These are phyloP conservation scores for Porphyrellus cyaneotinctus DNA, from an alignment of 768 basidiomycete genomes.

Conservation along the genomic window DNA sequence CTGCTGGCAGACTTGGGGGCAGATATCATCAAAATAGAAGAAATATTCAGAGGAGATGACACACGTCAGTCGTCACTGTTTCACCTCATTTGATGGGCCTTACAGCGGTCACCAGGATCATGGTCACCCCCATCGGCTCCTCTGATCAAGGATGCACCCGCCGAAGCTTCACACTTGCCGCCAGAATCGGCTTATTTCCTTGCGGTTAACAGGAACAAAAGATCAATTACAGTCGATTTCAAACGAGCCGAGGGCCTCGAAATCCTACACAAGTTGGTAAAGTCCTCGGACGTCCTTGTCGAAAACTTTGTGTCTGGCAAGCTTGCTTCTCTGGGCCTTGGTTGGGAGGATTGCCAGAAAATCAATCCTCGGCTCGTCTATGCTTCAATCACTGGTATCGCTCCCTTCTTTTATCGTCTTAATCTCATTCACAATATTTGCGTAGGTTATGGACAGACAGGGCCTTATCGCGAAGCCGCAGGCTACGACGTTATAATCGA, in stretches of 20 bases:
- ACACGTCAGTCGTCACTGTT: slow-evolving; percentile 55
- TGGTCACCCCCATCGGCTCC: slow-evolving; percentile 66
- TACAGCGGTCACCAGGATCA: slow-evolving; percentile 41
- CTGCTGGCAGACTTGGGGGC: slow-evolving; percentile 89
- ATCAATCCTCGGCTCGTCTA: slow-evolving; percentile 84
- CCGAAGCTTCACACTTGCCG: slow-evolving; percentile 60
- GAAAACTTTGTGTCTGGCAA: slow-evolving; percentile 90
- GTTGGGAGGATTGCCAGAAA: slow-evolving; percentile 74
- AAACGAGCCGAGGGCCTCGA: slow-evolving; percentile 74
- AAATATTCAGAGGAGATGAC: slow-evolving; percentile 79
- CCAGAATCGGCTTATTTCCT: slow-evolving; percentile 94
- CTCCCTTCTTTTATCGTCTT: not conserved
- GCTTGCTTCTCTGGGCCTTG: slow-evolving; percentile 77
- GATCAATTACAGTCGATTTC: slow-evolving; percentile 86
- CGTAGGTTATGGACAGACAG: slow-evolving; percentile 80
- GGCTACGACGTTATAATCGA: slow-evolving; percentile 89
- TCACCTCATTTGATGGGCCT: slow-evolving; percentile 12
- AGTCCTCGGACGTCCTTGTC: slow-evolving; percentile 77
- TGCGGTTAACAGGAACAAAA: slow-evolving; percentile 83
- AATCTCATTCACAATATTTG: not conserved
- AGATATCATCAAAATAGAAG: slow-evolving; percentile 91
- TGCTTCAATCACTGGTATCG: slow-evolving; percentile 79
- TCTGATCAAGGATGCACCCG: slow-evolving; percentile 43
- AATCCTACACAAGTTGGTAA: slow-evolving; percentile 67
- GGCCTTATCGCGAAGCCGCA: slow-evolving; percentile 76